Evolutionary conservation across 768 basidiomycete species (phyloP).

Genomic region (Pholiota microspora): DNA sequence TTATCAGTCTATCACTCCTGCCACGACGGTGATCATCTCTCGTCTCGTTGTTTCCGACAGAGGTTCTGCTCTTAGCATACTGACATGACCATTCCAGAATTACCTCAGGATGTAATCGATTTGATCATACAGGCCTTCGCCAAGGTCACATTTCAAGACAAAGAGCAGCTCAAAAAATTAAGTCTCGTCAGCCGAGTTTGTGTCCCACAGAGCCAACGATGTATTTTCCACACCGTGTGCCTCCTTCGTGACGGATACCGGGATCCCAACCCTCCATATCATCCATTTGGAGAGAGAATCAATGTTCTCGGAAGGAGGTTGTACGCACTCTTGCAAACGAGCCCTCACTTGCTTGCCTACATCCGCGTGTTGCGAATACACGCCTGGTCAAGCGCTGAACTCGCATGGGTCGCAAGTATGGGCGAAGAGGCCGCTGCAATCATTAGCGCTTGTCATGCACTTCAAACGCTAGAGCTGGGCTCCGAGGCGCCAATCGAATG

Average conservation of each 20-base stretch:
- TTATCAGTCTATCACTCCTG: no score
- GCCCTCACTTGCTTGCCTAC: neutral
- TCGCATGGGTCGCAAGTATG: neutral
- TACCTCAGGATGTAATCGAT: neutral
- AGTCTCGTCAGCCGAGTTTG: neutral
- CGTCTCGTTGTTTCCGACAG: no score
- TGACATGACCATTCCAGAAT: neutral
- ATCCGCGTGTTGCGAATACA: neutral
- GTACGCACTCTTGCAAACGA: neutral
- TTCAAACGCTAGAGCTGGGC: neutral
- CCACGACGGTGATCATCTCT: no score
- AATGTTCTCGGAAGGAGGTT: neutral
- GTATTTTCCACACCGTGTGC: neutral
- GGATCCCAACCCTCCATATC: neutral
- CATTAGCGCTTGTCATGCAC: neutral
- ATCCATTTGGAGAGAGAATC: neutral
- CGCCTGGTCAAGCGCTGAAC: neutral
- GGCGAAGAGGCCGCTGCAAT: neutral
- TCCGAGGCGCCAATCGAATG: neutral
- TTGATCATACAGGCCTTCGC: neutral
- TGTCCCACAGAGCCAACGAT: neutral
- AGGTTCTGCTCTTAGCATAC: no score
- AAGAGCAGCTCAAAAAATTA: neutral
- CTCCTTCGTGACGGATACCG: neutral
- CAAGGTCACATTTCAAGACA: neutral